A percentile compares a stretch with the other conserved stretches of the same genome.
phyloP scores from a whole-genome alignment of 108 stramenopile genomes.

The Pseudonitzschia multiseries region DNA sequence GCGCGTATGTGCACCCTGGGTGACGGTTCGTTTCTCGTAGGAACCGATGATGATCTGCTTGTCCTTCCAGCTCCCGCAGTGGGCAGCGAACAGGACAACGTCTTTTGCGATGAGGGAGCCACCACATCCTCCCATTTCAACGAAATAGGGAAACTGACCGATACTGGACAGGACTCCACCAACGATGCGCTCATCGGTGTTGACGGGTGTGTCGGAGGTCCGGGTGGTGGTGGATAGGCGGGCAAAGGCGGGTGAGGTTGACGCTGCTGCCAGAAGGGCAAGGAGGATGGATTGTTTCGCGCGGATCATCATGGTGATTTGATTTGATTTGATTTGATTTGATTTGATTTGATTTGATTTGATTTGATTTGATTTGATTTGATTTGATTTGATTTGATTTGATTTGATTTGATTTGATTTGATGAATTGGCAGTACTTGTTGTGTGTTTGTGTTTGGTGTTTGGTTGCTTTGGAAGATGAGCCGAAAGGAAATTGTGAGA shows the following conservation, averaged over 20 bases:
- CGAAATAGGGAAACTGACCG: conserved; percentile 34
- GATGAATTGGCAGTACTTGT: too few relatives aligned
- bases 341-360: too few relatives aligned
- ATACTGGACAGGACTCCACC: conserved; percentile 19
- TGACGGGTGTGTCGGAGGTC: too few relatives aligned
- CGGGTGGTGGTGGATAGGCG: too few relatives aligned
- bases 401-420: too few relatives aligned
- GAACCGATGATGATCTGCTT: conserved; percentile 3
- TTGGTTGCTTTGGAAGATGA: too few relatives aligned
- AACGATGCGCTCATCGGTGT: neutral
- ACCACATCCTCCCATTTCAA: conserved; percentile 7
- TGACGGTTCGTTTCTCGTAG: neutral
- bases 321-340: too few relatives aligned
- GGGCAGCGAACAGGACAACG: conserved; percentile 12
- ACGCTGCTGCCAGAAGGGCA: neutral
- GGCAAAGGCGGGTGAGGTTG: neutral
- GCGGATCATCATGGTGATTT: neutral
- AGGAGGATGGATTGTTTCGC: neutral
- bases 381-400: too few relatives aligned
- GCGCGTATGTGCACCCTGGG: neutral
- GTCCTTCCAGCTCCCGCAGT: conserved; percentile 2
- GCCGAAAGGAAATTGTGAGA: too few relatives aligned
- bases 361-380: too few relatives aligned
- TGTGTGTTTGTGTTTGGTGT: too few relatives aligned
- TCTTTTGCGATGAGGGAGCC: conserved; percentile 1